phyloP scores from a whole-genome alignment of 2,329 filamentous ascomycete genomes.

The Talaromyces atroroseus region DNA sequence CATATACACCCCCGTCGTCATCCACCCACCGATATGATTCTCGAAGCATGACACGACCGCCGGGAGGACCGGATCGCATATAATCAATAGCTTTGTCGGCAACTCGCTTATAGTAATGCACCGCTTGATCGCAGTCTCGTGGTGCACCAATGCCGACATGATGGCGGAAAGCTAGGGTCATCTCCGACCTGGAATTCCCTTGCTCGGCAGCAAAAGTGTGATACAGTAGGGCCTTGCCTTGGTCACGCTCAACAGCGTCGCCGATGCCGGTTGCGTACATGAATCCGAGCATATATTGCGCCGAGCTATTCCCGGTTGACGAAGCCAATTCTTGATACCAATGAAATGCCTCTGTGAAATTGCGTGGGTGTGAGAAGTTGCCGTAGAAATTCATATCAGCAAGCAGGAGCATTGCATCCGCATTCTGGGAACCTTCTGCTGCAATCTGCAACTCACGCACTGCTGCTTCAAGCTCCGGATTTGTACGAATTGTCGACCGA shows the following conservation, averaged over 20 bases:
- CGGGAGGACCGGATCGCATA: conserved; percentile 84
- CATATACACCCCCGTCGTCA: conserved; percentile 86
- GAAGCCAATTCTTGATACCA: conserved; percentile 75
- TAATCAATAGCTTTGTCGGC: conserved; percentile 89
- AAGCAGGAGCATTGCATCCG: conserved; percentile 82
- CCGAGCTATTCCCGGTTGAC: conserved; percentile 78
- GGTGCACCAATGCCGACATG: conserved; percentile 79
- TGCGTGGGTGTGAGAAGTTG: conserved; percentile 80
- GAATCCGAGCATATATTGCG: conserved; percentile 91
- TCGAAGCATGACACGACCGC: conserved; percentile 69
- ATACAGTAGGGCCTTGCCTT: conserved; percentile 86
- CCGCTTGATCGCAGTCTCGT: conserved; percentile 77
- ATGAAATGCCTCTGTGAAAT: conserved; percentile 72
- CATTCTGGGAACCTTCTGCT: conserved; percentile 48
- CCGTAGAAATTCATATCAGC: conserved; percentile 97
- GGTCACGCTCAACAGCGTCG: conserved; percentile 71
- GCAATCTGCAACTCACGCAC: conserved; percentile 56
- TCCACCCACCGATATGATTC: conserved; percentile 85
- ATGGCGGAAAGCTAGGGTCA: conserved; percentile 86
- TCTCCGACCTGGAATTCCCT: conserved; percentile 79
- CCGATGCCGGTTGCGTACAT: conserved; percentile 94
- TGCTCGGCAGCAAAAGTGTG: conserved; percentile 87
- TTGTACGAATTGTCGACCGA: conserved; percentile 33
- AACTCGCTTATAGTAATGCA: conserved; percentile 84
- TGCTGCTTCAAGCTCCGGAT: conserved; percentile 48